A percentile compares a stretch with the other conserved stretches of the same genome.
These are phyloP conservation scores for Eucalyptus cloeziana DNA, from an alignment of 345 rosid genomes.

Conservation along the genomic window DNA sequence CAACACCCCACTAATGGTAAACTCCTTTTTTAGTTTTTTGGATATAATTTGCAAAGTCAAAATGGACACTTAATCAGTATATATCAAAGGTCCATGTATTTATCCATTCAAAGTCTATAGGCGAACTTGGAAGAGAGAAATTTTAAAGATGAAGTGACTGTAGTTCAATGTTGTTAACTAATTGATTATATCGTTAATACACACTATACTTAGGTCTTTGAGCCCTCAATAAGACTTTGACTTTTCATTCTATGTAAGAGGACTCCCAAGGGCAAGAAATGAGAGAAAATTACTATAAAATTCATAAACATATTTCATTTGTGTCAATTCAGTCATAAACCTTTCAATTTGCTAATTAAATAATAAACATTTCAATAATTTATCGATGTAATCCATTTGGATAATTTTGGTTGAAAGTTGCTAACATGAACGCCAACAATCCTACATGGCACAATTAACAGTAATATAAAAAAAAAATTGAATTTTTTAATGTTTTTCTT, in stretches of 20 bases:
- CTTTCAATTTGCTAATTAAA: rapidly evolving
- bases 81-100: background rate
- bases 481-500: too few species aligned
- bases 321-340: too few species aligned
- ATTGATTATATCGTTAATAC: background rate
- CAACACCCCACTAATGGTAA: background rate
- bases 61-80: background rate
- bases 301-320: rapidly evolving
- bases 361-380: too few species aligned
- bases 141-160: background rate
- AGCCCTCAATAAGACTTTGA: too few species aligned
- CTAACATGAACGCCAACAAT: rapidly evolving
- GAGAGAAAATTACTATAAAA: too few species aligned
- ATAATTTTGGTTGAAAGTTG: too few species aligned
- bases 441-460: too few species aligned
- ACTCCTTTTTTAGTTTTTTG: background rate
- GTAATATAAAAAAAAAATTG: too few species aligned
- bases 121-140: background rate
- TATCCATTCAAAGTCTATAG: background rate
- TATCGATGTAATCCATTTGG: rapidly evolving
- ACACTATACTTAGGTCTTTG: background rate
- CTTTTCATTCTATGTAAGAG: too few species aligned
- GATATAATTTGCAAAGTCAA: background rate
- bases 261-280: too few species aligned
- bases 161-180: background rate